Evolutionary conservation across 441 rosid genomes (phyloP), one percentile per base, ranked within the genome.

Genomic region (Bocquillonia castaneifolia): DNA sequence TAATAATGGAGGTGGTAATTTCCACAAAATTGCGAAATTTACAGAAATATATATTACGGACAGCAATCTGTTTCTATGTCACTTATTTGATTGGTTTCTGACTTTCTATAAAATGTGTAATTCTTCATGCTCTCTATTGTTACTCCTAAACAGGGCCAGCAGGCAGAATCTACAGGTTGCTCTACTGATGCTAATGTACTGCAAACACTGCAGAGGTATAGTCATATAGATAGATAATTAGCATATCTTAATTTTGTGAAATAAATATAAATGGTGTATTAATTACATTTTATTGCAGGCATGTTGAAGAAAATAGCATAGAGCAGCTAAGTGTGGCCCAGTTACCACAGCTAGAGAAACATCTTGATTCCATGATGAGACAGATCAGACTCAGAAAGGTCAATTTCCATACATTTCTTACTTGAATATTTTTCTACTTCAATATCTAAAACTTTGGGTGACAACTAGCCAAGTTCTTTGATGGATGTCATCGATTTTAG

Each of bases 381-480:
- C 52, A 59, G 70, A 69, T 71, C 25, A 60, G 64, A 54, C 18
- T n/a, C 14, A 62, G 56, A 60, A 76, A 76, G 77, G 76, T 76
- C 47, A 13, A 31, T 36, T n/a, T 23, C 32, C 10, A 17, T 22
- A 53, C 25, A 10, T 12, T 22, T 22, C 57, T 23, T 26, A 53
- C n/a, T n/a, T n/a, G 10, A 37, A 6, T 37, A 6, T 37, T 36
- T 37, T 37, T 37, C 40, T 2, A 37, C 9, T 37, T 37, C 1
- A 37, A 37, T 37, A 37, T 37, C 10, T 37, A 6, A 37, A 37
- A 37, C 40, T 37, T 37, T 37, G 40, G 40, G 6, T 10, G 40
- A 37, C 40, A 37, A 10, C 40, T 37, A 37, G 40, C 10, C 10
- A n/a, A n/a, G n/a, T n/a, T n/a, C n/a, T n/a, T n/a, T n/a, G n/a